Evolutionary conservation across 192 early-diverging fungal genomes (phyloP).

Genomic region (Umbelopsis sp.): DNA sequence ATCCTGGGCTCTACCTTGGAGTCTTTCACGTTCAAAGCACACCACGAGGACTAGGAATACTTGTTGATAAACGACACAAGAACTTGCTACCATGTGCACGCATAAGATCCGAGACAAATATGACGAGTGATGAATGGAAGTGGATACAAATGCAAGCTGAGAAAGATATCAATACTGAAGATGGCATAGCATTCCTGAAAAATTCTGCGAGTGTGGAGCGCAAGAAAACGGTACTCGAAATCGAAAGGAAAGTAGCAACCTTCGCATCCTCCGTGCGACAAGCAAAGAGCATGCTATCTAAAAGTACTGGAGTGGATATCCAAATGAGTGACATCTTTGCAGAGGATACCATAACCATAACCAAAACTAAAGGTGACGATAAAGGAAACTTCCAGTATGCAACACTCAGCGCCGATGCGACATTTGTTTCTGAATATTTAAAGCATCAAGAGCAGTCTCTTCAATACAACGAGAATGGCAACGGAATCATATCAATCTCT

Average conservation of each 20-base stretch:
- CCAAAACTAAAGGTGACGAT: background rate
- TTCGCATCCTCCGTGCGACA: slow-evolving; percentile 3
- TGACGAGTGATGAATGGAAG: slow-evolving; percentile 40
- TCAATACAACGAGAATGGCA: background rate
- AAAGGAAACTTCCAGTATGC: slow-evolving; percentile 3
- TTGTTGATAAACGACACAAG: slow-evolving; percentile 43
- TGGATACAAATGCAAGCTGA: slow-evolving; percentile 40
- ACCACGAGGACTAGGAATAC: slow-evolving; percentile 42
- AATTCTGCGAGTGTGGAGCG: background rate
- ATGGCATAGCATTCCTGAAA: background rate
- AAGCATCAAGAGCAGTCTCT: background rate
- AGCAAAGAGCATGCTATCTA: background rate
- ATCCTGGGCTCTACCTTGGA: slow-evolving; percentile 47
- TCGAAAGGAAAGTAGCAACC: background rate
- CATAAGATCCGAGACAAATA: slow-evolving; percentile 33
- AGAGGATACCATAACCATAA: slow-evolving; percentile 17
- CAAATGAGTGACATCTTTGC: slow-evolving; percentile 15
- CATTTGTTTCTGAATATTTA: background rate
- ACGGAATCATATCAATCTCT: background rate
- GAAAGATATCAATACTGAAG: background rate
- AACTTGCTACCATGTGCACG: slow-evolving; percentile 48
- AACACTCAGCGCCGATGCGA: background rate
- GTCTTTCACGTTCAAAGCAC: slow-evolving; percentile 52
- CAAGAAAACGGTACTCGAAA: background rate
- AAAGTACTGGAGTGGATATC: slow-evolving; percentile 9